Evolutionary conservation across 2,329 filamentous ascomycete species (phyloP).

Genomic region (Fusarium sp.): DNA sequence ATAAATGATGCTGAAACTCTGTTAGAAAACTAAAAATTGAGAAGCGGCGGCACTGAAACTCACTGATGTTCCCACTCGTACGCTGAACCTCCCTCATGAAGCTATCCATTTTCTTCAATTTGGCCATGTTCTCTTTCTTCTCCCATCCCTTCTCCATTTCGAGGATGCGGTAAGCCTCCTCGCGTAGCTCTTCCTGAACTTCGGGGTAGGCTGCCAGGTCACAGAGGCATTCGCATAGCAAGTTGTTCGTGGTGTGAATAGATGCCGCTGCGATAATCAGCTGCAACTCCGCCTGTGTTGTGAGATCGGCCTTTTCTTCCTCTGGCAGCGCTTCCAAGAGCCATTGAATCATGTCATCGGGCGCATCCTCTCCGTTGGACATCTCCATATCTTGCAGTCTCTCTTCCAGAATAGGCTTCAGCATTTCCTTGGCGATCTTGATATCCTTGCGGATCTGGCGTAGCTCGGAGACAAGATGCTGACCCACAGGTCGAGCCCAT

Average conservation of each 20-base stretch:
- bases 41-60: constrained; percentile 29
- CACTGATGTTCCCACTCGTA: constrained; percentile 59
- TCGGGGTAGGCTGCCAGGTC: constrained; percentile 63
- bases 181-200: constrained; percentile 61
- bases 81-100: constrained; percentile 62
- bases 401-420: constrained; percentile 61
- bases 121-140: constrained; percentile 58
- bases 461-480: constrained; percentile 62
- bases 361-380: constrained; percentile 52
- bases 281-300: constrained; percentile 58
- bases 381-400: constrained; percentile 58
- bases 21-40: constrained; percentile 31
- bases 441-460: constrained; percentile 60
- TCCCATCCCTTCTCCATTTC: constrained; percentile 57
- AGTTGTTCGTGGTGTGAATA: constrained; percentile 60
- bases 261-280: constrained; percentile 60
- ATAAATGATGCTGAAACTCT: constrained; percentile 56
- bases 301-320: constrained; percentile 54
- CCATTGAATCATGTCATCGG: constrained; percentile 61
- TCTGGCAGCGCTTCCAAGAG: constrained; percentile 57
- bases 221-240: constrained; percentile 63
- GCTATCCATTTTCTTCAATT: constrained; percentile 62
- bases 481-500: constrained; percentile 62
- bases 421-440: constrained; percentile 57
- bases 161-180: constrained; percentile 61